phyloP scores from a whole-genome alignment of 257 asterid species.

The Solanum sitiens region DNA sequence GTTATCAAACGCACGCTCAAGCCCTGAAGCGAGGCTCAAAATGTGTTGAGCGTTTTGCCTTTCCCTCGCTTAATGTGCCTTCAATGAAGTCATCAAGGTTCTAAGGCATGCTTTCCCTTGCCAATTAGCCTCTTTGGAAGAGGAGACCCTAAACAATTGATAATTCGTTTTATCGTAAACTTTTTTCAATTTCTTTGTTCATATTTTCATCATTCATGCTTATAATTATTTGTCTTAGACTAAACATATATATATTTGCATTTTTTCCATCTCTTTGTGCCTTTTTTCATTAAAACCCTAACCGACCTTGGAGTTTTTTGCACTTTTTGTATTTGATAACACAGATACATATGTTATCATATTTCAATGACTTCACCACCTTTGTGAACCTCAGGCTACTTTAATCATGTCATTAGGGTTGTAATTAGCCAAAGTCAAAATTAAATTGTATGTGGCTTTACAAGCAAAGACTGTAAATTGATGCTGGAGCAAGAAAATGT shows the following conservation, averaged over 20 bases:
- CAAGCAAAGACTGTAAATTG: not conserved
- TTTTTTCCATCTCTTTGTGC: not conserved
- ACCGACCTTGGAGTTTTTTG: not conserved
- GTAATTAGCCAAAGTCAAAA: not conserved
- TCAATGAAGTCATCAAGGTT: not conserved
- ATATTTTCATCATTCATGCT: not conserved
- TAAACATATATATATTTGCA: not conserved
- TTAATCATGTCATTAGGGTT: not conserved
- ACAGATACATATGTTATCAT: not conserved
- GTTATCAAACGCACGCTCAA: not conserved
- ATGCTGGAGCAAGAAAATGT: not conserved
- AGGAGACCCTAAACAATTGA: not conserved
- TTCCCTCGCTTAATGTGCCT: not conserved
- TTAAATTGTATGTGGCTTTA: not conserved
- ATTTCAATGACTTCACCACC: not conserved
- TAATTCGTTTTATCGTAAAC: not conserved
- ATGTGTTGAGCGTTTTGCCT: not conserved
- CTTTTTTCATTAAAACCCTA: not conserved
- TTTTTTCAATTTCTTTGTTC: not conserved
- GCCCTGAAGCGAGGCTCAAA: not conserved
- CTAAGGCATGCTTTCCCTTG: not conserved
- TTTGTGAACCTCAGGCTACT: not conserved
- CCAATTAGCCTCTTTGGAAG: not conserved
- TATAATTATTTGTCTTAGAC: not conserved
- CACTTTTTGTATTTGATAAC: not conserved